These are phyloP conservation scores for Brassica rapa DNA, from an alignment of 345 rosid genomes.

Conservation along the genomic window DNA sequence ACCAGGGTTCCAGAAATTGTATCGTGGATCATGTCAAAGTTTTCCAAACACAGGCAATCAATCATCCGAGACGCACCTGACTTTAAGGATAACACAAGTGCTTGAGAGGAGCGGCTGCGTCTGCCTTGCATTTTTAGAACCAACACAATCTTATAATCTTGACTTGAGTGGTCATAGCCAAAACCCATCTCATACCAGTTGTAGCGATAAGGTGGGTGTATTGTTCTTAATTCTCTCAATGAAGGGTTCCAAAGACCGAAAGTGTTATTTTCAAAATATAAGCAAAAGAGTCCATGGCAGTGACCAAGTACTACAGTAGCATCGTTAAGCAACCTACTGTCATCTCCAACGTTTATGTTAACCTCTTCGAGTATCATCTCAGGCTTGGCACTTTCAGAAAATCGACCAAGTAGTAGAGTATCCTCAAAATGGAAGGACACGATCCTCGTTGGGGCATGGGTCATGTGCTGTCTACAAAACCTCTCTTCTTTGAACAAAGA, in stretches of 20 bases:
- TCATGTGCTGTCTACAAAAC: neutral
- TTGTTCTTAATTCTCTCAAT: neutral
- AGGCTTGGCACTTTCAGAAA: neutral
- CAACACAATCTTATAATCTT: neutral
- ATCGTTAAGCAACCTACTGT: neutral
- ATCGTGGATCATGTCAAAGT: neutral
- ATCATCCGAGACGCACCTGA: neutral
- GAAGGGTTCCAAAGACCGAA: neutral
- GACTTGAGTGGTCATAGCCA: neutral
- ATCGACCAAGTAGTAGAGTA: neutral
- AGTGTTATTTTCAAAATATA: neutral
- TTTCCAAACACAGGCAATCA: neutral
- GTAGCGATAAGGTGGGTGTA: neutral
- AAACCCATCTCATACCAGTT: neutral
- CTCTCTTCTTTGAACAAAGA: neutral
- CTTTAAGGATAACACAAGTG: neutral
- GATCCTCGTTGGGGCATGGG: neutral
- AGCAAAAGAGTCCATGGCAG: neutral
- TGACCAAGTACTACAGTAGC: neutral
- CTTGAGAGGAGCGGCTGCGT: neutral
- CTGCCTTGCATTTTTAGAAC: neutral
- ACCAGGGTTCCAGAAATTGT: neutral
- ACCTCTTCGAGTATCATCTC: neutral
- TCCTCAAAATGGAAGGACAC: neutral
- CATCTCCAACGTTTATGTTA: neutral